Evolutionary conservation across 805 yeast species (phyloP).

Genomic region (Kluyveromyces wickerhamii): DNA sequence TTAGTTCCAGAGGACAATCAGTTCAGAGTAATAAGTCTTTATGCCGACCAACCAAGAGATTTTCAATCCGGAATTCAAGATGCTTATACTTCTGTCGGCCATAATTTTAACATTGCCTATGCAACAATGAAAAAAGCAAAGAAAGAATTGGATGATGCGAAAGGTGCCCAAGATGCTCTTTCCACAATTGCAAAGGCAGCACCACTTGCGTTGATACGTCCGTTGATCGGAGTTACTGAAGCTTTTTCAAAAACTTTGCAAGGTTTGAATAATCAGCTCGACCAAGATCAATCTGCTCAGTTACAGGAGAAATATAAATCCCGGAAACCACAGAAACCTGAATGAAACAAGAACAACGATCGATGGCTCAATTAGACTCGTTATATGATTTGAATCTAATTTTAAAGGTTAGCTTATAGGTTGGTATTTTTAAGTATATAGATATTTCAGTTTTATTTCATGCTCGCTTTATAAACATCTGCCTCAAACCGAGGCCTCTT

Average conservation of each 20-base stretch:
- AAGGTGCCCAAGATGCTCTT: constrained; percentile 59
- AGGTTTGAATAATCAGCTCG: constrained; percentile 77
- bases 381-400: too few species aligned
- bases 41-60: constrained; percentile 75
- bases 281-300: constrained; percentile 51
- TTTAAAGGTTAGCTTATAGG: too few species aligned
- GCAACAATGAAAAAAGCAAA: constrained; percentile 54
- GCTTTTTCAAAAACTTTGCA: constrained; percentile 74
- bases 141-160: constrained; percentile 49
- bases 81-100: constrained; percentile 69
- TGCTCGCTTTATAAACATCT: too few species aligned
- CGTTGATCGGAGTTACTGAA: constrained; percentile 88
- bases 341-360: too few species aligned
- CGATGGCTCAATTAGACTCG: too few species aligned
- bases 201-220: constrained; percentile 74
- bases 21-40: constrained; percentile 48
- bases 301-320: constrained; percentile 60
- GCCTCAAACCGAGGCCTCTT: too few species aligned
- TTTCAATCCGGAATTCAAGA: constrained; percentile 61
- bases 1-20: constrained; percentile 4
- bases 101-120: constrained; percentile 57
- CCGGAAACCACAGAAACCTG: constrained; percentile 4
- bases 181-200: constrained; percentile 63
- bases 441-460: neutral
- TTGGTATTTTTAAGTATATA: constrained; percentile 4